Evolutionary conservation across 805 yeast species (phyloP), one percentile per base, ranked within the genome.

Genomic region (Ogataea ganodermae): DNA sequence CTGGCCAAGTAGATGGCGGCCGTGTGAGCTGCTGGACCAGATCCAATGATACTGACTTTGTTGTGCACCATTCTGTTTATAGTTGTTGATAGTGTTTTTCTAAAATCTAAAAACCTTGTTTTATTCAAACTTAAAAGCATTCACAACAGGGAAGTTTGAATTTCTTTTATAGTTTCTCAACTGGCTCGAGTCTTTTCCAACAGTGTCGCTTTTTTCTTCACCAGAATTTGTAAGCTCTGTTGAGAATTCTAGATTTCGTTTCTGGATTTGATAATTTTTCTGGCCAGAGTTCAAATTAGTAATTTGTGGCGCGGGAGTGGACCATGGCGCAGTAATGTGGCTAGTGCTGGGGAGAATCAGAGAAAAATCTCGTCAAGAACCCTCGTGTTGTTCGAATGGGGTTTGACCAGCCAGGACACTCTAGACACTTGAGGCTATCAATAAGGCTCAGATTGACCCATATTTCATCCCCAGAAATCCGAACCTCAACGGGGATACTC

Each of bases 11-110:
- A 94, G 69, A 94, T 89, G 56, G 99, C 99, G 43, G 99, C 99
- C 36, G 99, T 94, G 78, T 94, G 97, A 46, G 97, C 99, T 48
- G 99, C 99, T 48, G 99, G 99, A 60, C 99, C 99, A 46, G 97
- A 91, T 37, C 99, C 98, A 52, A 89, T 83, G 62, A 89, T 86
- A 26, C 94, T 87, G 52, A 87, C 95, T 75, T 76, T 81, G 73
- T 88, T 81, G 69, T 87, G 95, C 62, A 79, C 86, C 91, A 85
- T 85, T 79, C 78, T 80, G 17, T 24, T 49, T 22, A 20, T 53
- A 31, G 33, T 44, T 18, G 44, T 27, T 23, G 41, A 48, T 30
- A 41, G 21, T 28, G 39, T 44, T n/a, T 42, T 39, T 35, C 37
- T 36, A 24, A 27, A 14, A 18, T 17, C 30, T 30, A 23, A 30